Base-by-base conservation (phyloP, 1,284 basidiomycete genomes). In the Malassezia obtusa region DNA sequence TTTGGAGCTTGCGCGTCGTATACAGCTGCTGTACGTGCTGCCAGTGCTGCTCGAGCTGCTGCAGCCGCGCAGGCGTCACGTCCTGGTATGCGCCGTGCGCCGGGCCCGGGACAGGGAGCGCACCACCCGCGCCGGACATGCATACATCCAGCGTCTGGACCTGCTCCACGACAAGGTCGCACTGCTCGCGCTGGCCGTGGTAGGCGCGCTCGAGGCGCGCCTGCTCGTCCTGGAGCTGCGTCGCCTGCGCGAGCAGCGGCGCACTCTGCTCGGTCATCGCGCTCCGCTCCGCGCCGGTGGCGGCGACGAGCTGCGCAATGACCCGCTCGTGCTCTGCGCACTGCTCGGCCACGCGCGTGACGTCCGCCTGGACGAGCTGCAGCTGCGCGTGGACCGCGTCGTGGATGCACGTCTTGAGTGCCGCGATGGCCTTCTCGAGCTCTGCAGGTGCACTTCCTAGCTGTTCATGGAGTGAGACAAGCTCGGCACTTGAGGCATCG, bases 311-410 rank as follows among this genome's bases (percentile, higher is more conserved):
- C 43, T 48, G 47, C 57, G 51, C n/a, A n/a, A 57, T 25, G 37
- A 37, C 50, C n/a, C 46, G 44, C 25, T 63, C 50, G 49, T 57
- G 55, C 26, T 45, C 43, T 22, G 48, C 45, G 45, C 67, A 64
- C 46, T 64, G 50, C 19, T 49, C 47, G 31, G 54, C 56, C 15
- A 65, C 60, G 15, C 58, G 52, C 4, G 59, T 54, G 8, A 68
- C 67, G 32, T 67, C 62, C 17, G 50, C 50, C 31, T 64, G 52
- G n/a, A 65, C 66, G 11, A 50, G 52, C 22, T 50, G 58, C 22
- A 72, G 58, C 59, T 72, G 63, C n/a, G 61, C 62, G 31, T 68
- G 61, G 22, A 70, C 63, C 0, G 69, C 68, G 22, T 60, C 57
- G 45, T 65, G 61, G 15, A 72, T 57, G 3, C 67, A 62, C 11